Evolutionary conservation across 1,284 basidiomycete species (phyloP).

Genomic region (Stygiomarasmius scandens): DNA sequence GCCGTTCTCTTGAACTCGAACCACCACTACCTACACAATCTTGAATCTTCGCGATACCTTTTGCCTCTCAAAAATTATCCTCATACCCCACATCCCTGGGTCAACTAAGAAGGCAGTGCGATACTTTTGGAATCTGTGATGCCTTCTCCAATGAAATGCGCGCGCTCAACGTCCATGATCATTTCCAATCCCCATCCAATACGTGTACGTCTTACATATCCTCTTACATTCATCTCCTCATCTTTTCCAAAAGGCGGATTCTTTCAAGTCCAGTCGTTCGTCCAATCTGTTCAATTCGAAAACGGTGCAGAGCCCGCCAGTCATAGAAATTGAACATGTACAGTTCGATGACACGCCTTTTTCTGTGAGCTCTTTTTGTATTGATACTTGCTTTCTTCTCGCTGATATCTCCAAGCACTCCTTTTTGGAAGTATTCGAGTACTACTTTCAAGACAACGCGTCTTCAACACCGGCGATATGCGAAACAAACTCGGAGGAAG

Average conservation of each 20-base stretch:
- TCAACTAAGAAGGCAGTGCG: too few species aligned
- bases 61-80: too few species aligned
- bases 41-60: neutral
- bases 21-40: too few species aligned
- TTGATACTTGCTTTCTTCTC: neutral
- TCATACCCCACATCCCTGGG: too few species aligned
- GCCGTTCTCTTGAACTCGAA: too few species aligned
- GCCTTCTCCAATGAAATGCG: too few species aligned
- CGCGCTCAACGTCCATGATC: too few species aligned
- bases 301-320: neutral
- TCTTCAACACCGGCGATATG: constrained; percentile 17
- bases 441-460: constrained; percentile 5
- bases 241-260: neutral
- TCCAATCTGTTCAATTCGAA: neutral
- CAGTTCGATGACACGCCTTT: constrained; percentile 13
- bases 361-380: constrained; percentile 5
- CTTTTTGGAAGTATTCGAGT: constrained; percentile 24
- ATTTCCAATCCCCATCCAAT: neutral
- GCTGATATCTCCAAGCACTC: constrained; percentile 28
- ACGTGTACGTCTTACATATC: neutral
- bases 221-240: neutral
- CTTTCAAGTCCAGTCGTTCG: neutral
- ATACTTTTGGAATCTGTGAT: too few species aligned
- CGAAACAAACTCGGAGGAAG: neutral
- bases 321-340: constrained; percentile 9